A percentile compares a stretch with the other conserved stretches of the same genome.
Conservation (phyloP, 2,329 filamentous ascomycete species). For the Fusarium oligoseptatum region DNA sequence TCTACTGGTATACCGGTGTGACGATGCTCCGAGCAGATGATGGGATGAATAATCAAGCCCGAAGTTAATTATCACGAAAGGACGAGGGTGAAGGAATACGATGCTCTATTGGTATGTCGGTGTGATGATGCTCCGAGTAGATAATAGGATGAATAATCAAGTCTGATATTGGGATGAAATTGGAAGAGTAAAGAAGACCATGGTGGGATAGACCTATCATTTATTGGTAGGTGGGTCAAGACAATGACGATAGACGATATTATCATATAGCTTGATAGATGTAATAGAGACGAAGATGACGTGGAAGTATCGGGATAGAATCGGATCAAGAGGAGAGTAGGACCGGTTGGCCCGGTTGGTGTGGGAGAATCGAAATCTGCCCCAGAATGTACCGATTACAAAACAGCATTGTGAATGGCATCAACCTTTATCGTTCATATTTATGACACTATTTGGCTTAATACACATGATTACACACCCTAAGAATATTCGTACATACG, state of each 20-base stretch:
- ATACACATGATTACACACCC: not conserved
- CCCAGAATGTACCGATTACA: not conserved
- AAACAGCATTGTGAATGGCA: not conserved
- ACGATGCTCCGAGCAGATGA: not conserved
- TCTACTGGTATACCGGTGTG: not conserved
- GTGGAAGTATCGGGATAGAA: not conserved
- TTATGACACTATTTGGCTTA: not conserved
- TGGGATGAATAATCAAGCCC: not conserved
- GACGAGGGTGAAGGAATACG: not conserved
- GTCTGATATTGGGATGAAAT: constrained; percentile 10
- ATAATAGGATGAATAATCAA: not conserved
- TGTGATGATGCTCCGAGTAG: not conserved
- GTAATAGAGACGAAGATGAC: not conserved
- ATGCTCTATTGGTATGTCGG: not conserved
- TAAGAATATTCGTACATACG: not conserved
- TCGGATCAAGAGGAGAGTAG: not conserved
- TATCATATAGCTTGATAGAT: not conserved
- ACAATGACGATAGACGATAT: constrained; percentile 8
- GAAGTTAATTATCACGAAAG: not conserved
- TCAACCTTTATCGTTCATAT: constrained; percentile 14
- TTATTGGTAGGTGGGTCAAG: constrained; percentile 3
- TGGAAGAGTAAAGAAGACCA: constrained; percentile 7
- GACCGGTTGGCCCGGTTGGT: not conserved
- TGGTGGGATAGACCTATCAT: constrained; percentile 2
- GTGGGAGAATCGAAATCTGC: constrained; percentile 5